A percentile compares a stretch with the other conserved stretches of the same genome.
phyloP scores from a whole-genome alignment of 2,329 filamentous ascomycete genomes.

The Cylindrodendrum hubeiense region DNA sequence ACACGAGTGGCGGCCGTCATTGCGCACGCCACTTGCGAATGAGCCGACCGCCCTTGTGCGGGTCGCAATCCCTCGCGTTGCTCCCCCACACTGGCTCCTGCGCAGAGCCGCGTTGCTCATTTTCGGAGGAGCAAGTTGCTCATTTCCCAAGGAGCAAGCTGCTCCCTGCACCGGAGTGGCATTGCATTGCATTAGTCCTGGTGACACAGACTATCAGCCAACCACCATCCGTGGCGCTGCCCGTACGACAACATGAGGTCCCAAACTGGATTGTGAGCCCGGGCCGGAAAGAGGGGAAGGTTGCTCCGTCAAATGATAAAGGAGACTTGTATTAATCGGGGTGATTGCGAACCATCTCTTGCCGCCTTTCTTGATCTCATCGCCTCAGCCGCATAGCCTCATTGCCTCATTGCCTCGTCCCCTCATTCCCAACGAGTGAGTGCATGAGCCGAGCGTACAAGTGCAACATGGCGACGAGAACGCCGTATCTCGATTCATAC shows the following conservation, averaged over 20 bases:
- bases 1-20: not conserved
- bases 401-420: not conserved
- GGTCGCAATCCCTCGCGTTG: not conserved
- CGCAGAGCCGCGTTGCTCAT: not conserved
- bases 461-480: not conserved
- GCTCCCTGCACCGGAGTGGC: not conserved
- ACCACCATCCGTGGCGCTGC: not conserved
- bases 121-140: not conserved
- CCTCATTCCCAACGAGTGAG: not conserved
- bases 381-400: not conserved
- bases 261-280: not conserved
- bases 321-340: not conserved
- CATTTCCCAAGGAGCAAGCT: not conserved
- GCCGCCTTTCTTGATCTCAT: not conserved
- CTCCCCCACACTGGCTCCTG: not conserved
- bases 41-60: not conserved
- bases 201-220: not conserved
- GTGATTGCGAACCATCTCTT: not conserved
- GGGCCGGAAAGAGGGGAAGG: not conserved
- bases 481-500: slow-evolving; percentile 6
- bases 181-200: not conserved
- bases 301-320: not conserved
- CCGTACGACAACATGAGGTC: not conserved
- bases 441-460: not conserved
- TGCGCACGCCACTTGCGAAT: not conserved